Base-by-base conservation (phyloP, 345 rosid species). In the Gossypium australe region DNA sequence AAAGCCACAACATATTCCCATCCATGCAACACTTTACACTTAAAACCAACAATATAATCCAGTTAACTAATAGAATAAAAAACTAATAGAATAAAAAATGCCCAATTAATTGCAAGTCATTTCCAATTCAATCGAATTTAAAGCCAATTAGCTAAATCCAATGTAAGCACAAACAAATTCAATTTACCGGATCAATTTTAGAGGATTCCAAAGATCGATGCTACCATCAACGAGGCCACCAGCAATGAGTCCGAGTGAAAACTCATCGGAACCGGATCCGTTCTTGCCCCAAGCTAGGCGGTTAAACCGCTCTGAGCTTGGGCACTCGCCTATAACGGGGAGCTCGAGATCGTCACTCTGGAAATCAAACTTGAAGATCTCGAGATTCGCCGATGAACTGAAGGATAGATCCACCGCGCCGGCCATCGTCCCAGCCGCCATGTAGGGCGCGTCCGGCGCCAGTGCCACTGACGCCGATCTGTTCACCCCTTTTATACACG, bases 361-460 rank as follows among this genome's bases (percentile, higher is more conserved):
- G 78, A 96, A 96, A 77, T 96, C 98, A 53, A 96, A 89, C 87
- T 90, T 86, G 80, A 96, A 96, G 87, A 96, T 93, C 93, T 96
- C 99, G 73, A 96, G 90, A 71, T 80, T 87, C 20, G 97, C 97
- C 20, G 97, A 88, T 11, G 98, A 93, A 74, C 98, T 96, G 79
- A 96, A 96, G 12, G 97, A 93, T 63, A 85, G 89, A 88, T 96
- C 99, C 79, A 96, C 97, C 16, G 98, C 99, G 44, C 97, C 98
- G 6, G 98, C 99, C 99, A 93, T 92, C 75, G 99, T 96, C 7
- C 99, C 99, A 25, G 99, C 97, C 13, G 99, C 99, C 93, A 96
- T 84, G 87, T 96, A 96, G 5, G 94, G 97, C 58, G 92, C 90
- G 29, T 93, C 98, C 81, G 97, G 99, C 61, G 99, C 86, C 70